Evolutionary conservation across 2,329 filamentous ascomycete genomes (phyloP).

Genomic region (Cercospora brassicicola): DNA sequence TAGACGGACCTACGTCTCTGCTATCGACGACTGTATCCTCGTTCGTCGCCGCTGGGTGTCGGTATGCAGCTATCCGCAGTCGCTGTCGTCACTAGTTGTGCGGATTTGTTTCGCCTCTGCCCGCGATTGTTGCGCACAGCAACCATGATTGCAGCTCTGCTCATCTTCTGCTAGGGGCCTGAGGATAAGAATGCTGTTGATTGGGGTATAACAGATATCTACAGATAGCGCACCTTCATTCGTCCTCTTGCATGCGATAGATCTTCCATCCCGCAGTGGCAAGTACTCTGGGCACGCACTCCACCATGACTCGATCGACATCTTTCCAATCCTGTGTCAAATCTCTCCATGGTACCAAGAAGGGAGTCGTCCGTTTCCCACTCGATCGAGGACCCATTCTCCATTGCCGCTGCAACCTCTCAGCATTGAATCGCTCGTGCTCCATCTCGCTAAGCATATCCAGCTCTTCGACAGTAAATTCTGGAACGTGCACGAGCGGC

Average conservation of each 20-base stretch:
- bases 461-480: conserved; percentile 36
- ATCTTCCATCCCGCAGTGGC: conserved; percentile 38
- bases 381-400: conserved; percentile 37
- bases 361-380: conserved; percentile 39
- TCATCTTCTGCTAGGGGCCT: not conserved
- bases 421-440: conserved; percentile 41
- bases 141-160: not conserved
- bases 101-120: too few relatives aligned
- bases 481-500: conserved; percentile 34
- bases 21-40: too few relatives aligned
- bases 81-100: too few relatives aligned
- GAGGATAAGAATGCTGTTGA: not conserved
- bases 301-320: conserved; percentile 41
- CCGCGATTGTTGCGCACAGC: too few relatives aligned
- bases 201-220: not conserved
- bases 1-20: too few relatives aligned
- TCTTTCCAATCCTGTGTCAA: conserved; percentile 40
- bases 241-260: conserved; percentile 36
- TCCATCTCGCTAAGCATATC: conserved; percentile 40
- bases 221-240: conserved; percentile 1
- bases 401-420: conserved; percentile 40
- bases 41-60: too few relatives aligned
- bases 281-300: conserved; percentile 38
- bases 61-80: too few relatives aligned
- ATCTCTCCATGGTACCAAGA: conserved; percentile 40